These are phyloP conservation scores for Diaporthe citriasiana DNA, from an alignment of 2,329 filamentous ascomycete genomes.

Conservation along the genomic window DNA sequence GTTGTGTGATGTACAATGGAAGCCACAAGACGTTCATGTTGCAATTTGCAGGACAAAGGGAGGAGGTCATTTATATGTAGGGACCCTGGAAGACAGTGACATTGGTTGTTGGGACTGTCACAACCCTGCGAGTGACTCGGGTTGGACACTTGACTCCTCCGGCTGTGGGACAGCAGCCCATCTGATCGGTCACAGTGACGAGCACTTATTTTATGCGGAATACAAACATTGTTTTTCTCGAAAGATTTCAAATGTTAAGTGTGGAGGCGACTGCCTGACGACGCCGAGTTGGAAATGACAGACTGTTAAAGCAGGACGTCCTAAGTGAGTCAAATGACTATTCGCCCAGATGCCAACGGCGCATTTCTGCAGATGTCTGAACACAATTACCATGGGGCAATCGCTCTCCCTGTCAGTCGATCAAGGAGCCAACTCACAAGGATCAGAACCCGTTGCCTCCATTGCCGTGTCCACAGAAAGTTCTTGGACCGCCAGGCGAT, in stretches of 20 bases:
- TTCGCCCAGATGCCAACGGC: not conserved
- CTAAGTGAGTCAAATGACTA: not conserved
- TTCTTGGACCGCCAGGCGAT: constrained; percentile 40
- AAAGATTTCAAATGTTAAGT: not conserved
- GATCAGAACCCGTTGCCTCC: constrained; percentile 36
- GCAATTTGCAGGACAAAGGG: not conserved
- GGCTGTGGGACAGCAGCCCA: not conserved
- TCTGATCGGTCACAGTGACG: not conserved
- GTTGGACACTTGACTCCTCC: not conserved
- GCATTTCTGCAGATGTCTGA: not conserved
- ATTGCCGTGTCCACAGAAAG: constrained; percentile 37
- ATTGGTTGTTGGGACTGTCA: not conserved
- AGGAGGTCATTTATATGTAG: not conserved
- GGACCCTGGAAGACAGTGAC: not conserved
- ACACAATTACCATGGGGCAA: constrained; percentile 29
- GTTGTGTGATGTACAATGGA: not conserved
- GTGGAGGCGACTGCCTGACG: not conserved
- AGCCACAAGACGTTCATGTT: not conserved
- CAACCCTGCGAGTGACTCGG: not conserved
- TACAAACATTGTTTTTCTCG: not conserved
- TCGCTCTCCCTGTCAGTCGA: constrained; percentile 29
- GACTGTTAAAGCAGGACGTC: not conserved
- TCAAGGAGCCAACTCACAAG: constrained; percentile 38
- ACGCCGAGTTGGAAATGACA: not conserved
- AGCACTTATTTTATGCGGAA: not conserved